A percentile compares a stretch with the other conserved stretches of the same genome.
phyloP scores from a whole-genome alignment of 1,284 basidiomycete species.

The Ganoderma sinense region DNA sequence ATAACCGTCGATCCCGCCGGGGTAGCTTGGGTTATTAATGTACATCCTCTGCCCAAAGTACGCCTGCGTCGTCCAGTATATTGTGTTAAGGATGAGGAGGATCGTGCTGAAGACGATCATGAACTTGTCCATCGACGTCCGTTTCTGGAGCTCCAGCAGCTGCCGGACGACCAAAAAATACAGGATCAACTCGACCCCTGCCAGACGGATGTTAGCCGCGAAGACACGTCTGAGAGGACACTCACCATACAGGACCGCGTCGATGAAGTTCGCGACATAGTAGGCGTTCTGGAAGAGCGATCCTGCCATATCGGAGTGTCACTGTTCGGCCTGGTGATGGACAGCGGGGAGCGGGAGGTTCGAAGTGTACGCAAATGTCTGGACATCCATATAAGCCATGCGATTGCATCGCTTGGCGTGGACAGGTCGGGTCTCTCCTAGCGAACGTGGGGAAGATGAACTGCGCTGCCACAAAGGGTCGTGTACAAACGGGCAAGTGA shows the following conservation, averaged over 20 bases:
- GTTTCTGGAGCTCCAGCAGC: conserved; percentile 16
- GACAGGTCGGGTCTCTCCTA: neutral
- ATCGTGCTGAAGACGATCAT: conserved; percentile 27
- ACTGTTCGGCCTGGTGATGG: neutral
- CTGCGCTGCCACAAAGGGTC: neutral
- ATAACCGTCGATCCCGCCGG: conserved; percentile 28
- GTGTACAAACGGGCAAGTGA: neutral
- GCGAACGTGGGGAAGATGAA: neutral
- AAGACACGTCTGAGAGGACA: neutral
- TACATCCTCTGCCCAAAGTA: conserved; percentile 33
- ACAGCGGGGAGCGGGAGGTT: neutral
- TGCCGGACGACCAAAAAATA: conserved; percentile 20
- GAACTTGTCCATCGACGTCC: conserved; percentile 17
- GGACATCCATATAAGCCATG: neutral
- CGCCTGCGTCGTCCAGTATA: conserved; percentile 26
- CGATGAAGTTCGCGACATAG: conserved; percentile 18
- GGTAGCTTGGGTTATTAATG: conserved; percentile 27
- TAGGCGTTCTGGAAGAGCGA: conserved; percentile 20
- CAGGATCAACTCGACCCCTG: conserved; percentile 27
- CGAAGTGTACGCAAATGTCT: neutral
- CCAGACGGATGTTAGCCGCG: neutral
- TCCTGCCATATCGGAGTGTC: conserved; percentile 6
- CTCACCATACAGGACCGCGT: conserved; percentile 23
- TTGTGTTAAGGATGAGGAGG: conserved; percentile 25
- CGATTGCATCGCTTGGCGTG: neutral